Evolutionary conservation across 805 yeast genomes (phyloP).

Genomic region (Wickerhamomyces sydowiorum): DNA sequence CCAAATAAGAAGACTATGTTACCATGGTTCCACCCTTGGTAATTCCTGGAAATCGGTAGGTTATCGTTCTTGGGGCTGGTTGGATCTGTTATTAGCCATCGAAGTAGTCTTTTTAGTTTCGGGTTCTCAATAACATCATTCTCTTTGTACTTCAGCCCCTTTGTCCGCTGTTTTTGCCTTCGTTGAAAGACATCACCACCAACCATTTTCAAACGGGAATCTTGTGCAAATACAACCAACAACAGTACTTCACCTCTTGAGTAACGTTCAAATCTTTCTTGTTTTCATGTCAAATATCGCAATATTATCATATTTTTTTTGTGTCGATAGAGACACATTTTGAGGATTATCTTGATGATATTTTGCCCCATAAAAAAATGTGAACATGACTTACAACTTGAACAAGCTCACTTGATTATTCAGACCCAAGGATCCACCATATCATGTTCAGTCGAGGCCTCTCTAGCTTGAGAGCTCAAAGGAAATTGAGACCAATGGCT

Average conservation of each 20-base stretch:
- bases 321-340: background rate
- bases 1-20: conserved; percentile 54
- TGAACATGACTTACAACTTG: too few species aligned
- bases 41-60: conserved; percentile 24
- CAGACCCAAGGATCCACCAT: too few species aligned
- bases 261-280: too few species aligned
- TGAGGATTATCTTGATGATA: background rate
- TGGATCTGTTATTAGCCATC: conserved; percentile 21
- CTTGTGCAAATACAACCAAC: too few species aligned
- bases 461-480: too few species aligned
- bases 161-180: background rate
- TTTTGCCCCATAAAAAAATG: background rate
- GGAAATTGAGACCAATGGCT: background rate
- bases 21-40: conserved; percentile 34
- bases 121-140: background rate
- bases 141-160: background rate
- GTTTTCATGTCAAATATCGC: too few species aligned
- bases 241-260: too few species aligned
- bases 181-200: background rate
- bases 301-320: too few species aligned
- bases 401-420: too few species aligned
- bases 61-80: background rate
- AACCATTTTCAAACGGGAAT: background rate
- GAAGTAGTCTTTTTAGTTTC: conserved; percentile 5
- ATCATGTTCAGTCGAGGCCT: background rate